A percentile compares a stretch with the other conserved stretches of the same genome.
Conservation (phyloP, 2,329 filamentous ascomycete species). For the Cordyceps javanica region DNA sequence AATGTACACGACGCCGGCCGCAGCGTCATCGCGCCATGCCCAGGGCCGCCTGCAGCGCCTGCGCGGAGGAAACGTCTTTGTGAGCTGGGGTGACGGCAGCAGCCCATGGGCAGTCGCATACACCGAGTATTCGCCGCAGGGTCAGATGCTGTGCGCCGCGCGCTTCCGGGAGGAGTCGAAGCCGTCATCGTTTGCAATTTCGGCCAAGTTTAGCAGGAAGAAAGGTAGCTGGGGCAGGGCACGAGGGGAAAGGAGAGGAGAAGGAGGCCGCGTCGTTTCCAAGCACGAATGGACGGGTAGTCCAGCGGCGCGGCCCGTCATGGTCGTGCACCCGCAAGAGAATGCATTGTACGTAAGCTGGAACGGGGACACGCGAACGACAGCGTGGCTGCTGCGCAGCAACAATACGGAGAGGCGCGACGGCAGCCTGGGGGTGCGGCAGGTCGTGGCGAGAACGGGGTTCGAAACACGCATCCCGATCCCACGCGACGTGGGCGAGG, state of each 20-base stretch:
- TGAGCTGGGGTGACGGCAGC: constrained; percentile 50
- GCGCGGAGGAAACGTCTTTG: constrained; percentile 43
- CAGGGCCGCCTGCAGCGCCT: constrained; percentile 43
- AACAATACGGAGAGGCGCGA: constrained; percentile 5
- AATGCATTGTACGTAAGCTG: constrained; percentile 42
- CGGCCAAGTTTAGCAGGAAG: neutral
- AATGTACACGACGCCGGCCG: constrained; percentile 41
- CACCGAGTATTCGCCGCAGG: constrained; percentile 38
- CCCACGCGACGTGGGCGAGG: constrained; percentile 15
- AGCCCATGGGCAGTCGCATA: constrained; percentile 26
- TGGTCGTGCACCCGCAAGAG: constrained; percentile 16
- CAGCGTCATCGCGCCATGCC: constrained; percentile 37
- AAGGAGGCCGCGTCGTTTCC: constrained; percentile 43
- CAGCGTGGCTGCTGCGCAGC: constrained; percentile 35
- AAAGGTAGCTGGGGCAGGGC: constrained; percentile 12
- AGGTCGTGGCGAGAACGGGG: constrained; percentile 12
- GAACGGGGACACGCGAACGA: constrained; percentile 45
- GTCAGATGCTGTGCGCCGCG: constrained; percentile 40
- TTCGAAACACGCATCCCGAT: constrained; percentile 20
- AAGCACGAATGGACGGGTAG: constrained; percentile 44
- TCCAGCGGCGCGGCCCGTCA: constrained; percentile 30
- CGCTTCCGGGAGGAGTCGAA: constrained; percentile 25
- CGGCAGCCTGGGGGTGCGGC: constrained; percentile 12
- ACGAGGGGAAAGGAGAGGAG: too few relatives aligned
- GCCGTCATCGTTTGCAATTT: too few relatives aligned